phyloP scores from a whole-genome alignment of 1,284 basidiomycete genomes.

The Pisolithus thermaeus region DNA sequence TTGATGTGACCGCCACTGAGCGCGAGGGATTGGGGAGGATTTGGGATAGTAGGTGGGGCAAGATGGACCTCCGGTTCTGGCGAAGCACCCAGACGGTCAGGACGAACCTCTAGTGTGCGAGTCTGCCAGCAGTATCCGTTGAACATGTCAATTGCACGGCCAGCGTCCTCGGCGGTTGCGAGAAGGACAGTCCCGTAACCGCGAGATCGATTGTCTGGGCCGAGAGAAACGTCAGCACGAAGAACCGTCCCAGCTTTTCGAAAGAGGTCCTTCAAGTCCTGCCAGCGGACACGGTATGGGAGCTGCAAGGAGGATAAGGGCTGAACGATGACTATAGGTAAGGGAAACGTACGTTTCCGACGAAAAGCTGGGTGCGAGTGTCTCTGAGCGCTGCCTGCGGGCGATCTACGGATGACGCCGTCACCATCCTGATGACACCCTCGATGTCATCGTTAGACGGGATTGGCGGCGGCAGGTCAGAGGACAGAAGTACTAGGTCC shows the following conservation, averaged over 20 bases:
- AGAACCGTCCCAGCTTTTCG: conserved; percentile 92
- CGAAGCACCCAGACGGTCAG: conserved; percentile 59
- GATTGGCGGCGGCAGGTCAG: background rate
- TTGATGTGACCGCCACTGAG: conserved; percentile 9
- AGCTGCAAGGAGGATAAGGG: conserved; percentile 46
- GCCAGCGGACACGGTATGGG: conserved; percentile 95
- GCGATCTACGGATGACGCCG: conserved; percentile 45
- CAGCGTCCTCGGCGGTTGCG: conserved; percentile 88
- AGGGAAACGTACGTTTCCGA: conserved; percentile 71
- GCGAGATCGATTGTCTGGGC: conserved; percentile 86
- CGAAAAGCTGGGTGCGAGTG: conserved; percentile 86
- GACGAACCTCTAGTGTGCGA: conserved; percentile 82
- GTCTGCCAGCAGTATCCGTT: conserved; percentile 92
- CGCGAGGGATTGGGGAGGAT: conserved; percentile 14
- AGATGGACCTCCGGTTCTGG: conserved; percentile 19
- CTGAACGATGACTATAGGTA: background rate
- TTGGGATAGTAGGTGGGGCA: conserved; percentile 9
- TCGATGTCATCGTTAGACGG: conserved; percentile 69
- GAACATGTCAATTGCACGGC: conserved; percentile 84
- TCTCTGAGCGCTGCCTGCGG: conserved; percentile 52
- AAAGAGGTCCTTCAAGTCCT: conserved; percentile 97
- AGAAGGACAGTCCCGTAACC: conserved; percentile 93
- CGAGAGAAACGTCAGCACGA: conserved; percentile 89
- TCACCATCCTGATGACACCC: conserved; percentile 75
- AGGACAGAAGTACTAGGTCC: background rate